Base-by-base conservation (phyloP, 495 filamentous ascomycete genomes). In the Alectoria sarmentosa region DNA sequence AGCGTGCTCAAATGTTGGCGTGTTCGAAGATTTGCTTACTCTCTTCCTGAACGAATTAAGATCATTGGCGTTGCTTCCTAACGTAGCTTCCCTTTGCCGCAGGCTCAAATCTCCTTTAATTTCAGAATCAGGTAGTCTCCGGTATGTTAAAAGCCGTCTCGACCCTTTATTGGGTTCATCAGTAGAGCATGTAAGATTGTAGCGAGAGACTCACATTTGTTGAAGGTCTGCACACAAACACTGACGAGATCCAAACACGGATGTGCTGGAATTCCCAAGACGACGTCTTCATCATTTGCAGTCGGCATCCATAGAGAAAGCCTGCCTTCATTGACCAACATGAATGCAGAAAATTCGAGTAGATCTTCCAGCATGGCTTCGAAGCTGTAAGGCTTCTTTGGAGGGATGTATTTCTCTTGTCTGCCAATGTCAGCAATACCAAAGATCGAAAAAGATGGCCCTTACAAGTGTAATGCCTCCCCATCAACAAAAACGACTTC, bases 271-370 rank as follows among this genome's bases (percentile, higher is more conserved):
- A 95, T 82, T 0, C 83, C 78, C 11, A 96, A 82, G 69, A 92
- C 88, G 14, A 83, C 78, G 36, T 83, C 82, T 61, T 86, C 83
- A 60, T 94, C 91, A 71, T 90, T 93, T 1, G 90, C 85, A 2
- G 92, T 96, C 0, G 94, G 94, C 92, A 98, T 97, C 94, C 94
- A 99, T 79, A 99, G 91, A 13, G 85, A 88, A 3, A 98, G 71
- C 54, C 94, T 79, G 0, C 92, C 95, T 65, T 84, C 77, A 39
- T 90, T 86, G n/a, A 97, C 90, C 5, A 99, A 78, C n/a, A 83
- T 86, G 17, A 80, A 76, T 1, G 86, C 83, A 0, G 92, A 84
- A 70, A 98, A 99, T 36, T 86, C 79, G 15, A 98, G 81, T 55
- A 99, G 88, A 73, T 96, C 91, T 69, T 89, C 87, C 58, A 96